A percentile compares a stretch with the other conserved stretches of the same genome.
Conservation (phyloP, 202 grass and related monocot species). For the Zizania palustris region DNA sequence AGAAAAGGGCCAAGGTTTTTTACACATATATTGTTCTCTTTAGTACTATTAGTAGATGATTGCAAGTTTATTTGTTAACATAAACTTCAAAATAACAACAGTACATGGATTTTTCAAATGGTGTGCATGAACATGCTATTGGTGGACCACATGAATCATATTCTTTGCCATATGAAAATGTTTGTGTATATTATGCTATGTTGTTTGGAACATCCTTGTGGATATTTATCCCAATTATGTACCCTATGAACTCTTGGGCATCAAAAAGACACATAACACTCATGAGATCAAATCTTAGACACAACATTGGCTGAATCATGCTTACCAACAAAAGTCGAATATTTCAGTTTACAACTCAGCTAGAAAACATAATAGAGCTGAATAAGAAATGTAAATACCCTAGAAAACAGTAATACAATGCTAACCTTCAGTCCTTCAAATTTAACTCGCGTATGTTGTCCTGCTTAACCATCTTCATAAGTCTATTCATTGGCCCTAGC, state of each 20-base stretch:
- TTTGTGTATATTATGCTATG: constrained; percentile 21
- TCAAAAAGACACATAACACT: neutral
- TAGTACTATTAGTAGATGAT: too few species aligned
- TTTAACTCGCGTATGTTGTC: too few species aligned
- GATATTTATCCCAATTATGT: constrained; percentile 35
- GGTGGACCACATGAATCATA: constrained; percentile 3
- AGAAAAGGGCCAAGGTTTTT: neutral
- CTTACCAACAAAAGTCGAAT: neutral
- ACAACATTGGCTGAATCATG: neutral
- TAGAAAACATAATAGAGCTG: too few species aligned
- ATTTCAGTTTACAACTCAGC: neutral
- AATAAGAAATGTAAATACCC: too few species aligned
- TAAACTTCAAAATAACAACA: neutral
- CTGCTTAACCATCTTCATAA: too few species aligned
- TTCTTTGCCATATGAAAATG: constrained; percentile 22
- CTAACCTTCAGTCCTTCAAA: too few species aligned
- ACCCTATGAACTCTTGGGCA: neutral
- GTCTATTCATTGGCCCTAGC: too few species aligned
- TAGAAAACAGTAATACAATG: too few species aligned
- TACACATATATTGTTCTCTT: neutral
- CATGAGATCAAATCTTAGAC: neutral
- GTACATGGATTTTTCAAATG: neutral
- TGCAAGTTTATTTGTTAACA: neutral
- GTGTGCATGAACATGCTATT: constrained; percentile 13
- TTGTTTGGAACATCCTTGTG: constrained; percentile 36